Evolutionary conservation across 352 stramenopile species (phyloP).

Genomic region (Phytophthora sp.): DNA sequence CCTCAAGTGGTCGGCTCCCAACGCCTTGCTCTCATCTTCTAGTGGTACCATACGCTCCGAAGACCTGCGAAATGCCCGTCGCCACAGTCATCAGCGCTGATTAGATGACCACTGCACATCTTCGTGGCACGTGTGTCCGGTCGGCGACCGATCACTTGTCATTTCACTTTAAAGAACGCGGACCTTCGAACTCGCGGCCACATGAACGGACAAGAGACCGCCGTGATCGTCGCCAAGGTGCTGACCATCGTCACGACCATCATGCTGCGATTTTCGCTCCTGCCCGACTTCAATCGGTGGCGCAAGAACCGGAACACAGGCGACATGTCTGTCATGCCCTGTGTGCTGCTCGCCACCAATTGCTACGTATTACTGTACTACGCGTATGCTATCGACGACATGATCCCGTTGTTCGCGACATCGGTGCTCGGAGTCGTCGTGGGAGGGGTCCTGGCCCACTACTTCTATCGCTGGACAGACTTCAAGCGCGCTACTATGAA

Average conservation of each 20-base stretch:
- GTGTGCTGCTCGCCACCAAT: slow-evolving; percentile 38
- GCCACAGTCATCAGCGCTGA: neutral
- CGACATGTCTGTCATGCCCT: slow-evolving; percentile 42
- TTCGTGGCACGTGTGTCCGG: slow-evolving; percentile 4
- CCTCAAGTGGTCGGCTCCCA: slow-evolving; percentile 8
- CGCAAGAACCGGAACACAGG: slow-evolving; percentile 36
- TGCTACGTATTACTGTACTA: slow-evolving; percentile 47
- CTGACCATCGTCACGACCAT: slow-evolving; percentile 36
- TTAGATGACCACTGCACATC: slow-evolving; percentile 36
- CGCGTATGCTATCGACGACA: slow-evolving; percentile 50
- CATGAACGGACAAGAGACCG: slow-evolving; percentile 29
- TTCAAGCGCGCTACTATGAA: slow-evolving; percentile 32
- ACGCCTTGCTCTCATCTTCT: slow-evolving; percentile 18
- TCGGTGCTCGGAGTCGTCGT: slow-evolving; percentile 45
- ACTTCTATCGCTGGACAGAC: slow-evolving; percentile 49
- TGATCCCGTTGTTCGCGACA: slow-evolving; percentile 54
- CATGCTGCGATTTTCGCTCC: slow-evolving; percentile 36
- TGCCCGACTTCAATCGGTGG: slow-evolving; percentile 46
- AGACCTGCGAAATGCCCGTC: slow-evolving; percentile 22
- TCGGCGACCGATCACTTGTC: slow-evolving; percentile 8
- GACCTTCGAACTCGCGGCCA: neutral
- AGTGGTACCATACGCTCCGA: slow-evolving; percentile 29
- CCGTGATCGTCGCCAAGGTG: slow-evolving; percentile 30
- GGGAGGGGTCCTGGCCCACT: slow-evolving; percentile 40
- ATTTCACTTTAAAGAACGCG: slow-evolving; percentile 14